Percentiles rank a stretch among this genome's conserved stretches.
These are phyloP conservation scores for Cyclostephanos invisitatus DNA, from an alignment of 108 stramenopile genomes.

Conservation along the genomic window DNA sequence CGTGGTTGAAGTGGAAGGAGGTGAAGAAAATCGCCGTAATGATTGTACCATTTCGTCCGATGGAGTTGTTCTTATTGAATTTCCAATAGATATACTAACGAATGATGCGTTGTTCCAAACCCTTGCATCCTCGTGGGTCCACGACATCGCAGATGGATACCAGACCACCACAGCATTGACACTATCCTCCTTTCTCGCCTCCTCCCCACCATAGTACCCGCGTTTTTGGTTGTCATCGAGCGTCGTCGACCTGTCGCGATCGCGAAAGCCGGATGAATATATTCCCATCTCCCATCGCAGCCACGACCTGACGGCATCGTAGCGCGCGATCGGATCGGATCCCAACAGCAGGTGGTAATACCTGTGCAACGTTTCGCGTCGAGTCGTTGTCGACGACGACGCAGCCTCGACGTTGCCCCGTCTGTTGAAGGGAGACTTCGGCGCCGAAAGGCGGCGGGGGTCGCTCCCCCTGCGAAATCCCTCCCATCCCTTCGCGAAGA, in stretches of 20 bases:
- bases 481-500: constrained; percentile 47
- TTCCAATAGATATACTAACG: constrained; percentile 14
- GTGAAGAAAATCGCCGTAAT: constrained; percentile 33
- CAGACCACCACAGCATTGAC: constrained; percentile 34
- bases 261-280: constrained; percentile 28
- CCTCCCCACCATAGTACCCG: neutral
- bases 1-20: neutral
- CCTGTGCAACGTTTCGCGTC: constrained; percentile 47
- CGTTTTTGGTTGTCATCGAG: neutral
- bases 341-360: constrained; percentile 61
- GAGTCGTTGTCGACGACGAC: constrained; percentile 6
- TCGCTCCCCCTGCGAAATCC: constrained; percentile 43
- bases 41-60: constrained; percentile 24
- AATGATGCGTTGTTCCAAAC: constrained; percentile 31
- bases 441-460: neutral
- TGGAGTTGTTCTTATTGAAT: neutral
- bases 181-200: constrained; percentile 5
- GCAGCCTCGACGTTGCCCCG: neutral
- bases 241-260: neutral
- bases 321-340: constrained; percentile 39
- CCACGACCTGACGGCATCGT: constrained; percentile 59
- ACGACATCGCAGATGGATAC: constrained; percentile 25
- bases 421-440: neutral
- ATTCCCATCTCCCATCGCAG: constrained; percentile 65
- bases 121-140: constrained; percentile 46